Evolutionary conservation across 2,329 filamentous ascomycete species (phyloP), one percentile per base, ranked within the genome.

Genomic region (Neoarthrinium moseri): DNA sequence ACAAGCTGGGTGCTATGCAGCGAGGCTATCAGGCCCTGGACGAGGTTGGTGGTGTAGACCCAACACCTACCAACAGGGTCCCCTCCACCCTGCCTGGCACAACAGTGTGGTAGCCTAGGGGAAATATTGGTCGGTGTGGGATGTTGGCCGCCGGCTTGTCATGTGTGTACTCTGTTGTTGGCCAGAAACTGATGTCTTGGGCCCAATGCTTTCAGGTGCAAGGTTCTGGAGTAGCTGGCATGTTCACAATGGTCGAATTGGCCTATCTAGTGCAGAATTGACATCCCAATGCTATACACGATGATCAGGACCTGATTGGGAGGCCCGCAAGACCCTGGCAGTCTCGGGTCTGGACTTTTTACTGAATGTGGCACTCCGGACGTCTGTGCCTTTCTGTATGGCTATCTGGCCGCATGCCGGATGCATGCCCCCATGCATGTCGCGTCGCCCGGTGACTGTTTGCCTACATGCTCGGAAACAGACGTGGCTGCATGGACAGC

Each of bases 371-470:
- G 39, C 20, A 43, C n/a, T n/a, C n/a, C n/a, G n/a, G n/a, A n/a
- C 22, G 39, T 20, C 27, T 43, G 18, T n/a, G 6, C 26, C 39
- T 43, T 18, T 21, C 27, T 33, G 17, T 20, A 24, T 43, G 39
- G 38, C 26, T 12, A 32, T 21, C 18, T 10, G 18, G 27, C 12
- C 12, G 27, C 17, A 43, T 17, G 11, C 12, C 29, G 39, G 27
- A 43, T 43, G 27, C 39, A 43, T 32, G 8, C 8, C 26, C 18
- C 6, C n/a, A 10, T 43, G 39, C 27, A 43, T 33, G 33, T 23
- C 39, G 39, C 39, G 18, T 7, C 27, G 39, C 39, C 39, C 39
- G 27, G 39, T 29, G 24, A 27, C 37, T 40, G 13, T 40, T 27
- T 17, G 15, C 18, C 17, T 43, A 24, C 17, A 23, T 20, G n/a